Evolutionary conservation across 2,329 filamentous ascomycete genomes (phyloP), one percentile per base, ranked within the genome.

Genomic region (Zalaria sp.): DNA sequence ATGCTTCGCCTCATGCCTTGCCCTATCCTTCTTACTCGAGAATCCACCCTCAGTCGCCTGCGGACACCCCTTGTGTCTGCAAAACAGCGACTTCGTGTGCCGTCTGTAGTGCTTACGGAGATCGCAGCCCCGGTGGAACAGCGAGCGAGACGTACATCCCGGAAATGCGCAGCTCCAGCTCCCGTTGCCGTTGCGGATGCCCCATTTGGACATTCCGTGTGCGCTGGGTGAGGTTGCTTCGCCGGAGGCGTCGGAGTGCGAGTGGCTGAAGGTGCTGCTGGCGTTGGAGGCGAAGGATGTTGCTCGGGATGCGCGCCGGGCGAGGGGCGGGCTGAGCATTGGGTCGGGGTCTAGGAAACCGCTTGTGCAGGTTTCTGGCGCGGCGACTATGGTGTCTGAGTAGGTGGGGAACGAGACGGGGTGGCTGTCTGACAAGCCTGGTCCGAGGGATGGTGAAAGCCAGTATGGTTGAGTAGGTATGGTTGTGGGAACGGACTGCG

Each of bases 31-130:
- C 53, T 76, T 77, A 51, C 71, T 75, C 5, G 72, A 76, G 53
- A 78, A 79, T 0, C 75, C 74, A 28, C 72, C 72, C 31, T 67
- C 66, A 3, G 60, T 63, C 6, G 71, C 63, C 50, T 77, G 72
- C 8, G 73, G 71, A 52, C 75, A 79, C 8, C 72, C 71, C 38
- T 69, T 62, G 44, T 75, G 65, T 4, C 73, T 69, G 55, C 75
- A 79, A 55, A 75, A 77, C 41, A 77, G 68, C 10, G 72, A 66
- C 49, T 78, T 78, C 27, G 68, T 72, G 54, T 79, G 75, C 9
- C 75, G 64, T 53, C 77, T 76, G 61, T 71, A 76, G 52, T 79
- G 75, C 51, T 79, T 79, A 27, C 75, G 65, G 11, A 79, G 60
- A 53, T 79, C 75, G 52, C 75, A 79, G 28, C 72, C 73, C 36